These are phyloP conservation scores for Jatropha podagrica DNA, from an alignment of 441 rosid genomes.

Conservation along the genomic window DNA sequence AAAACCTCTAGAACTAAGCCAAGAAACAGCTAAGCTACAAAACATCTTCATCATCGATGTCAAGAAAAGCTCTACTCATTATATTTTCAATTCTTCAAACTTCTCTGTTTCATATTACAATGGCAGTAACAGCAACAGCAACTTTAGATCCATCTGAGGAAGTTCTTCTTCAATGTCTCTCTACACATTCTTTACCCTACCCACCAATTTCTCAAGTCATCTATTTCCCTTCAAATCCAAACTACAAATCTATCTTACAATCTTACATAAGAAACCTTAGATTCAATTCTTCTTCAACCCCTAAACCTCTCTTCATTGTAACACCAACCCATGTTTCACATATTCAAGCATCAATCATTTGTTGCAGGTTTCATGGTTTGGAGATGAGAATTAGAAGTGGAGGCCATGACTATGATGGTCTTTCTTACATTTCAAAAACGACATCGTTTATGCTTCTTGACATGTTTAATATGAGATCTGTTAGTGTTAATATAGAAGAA, in stretches of 20 bases:
- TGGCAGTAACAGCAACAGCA: constrained; percentile 2
- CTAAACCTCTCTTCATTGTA: constrained; percentile 49
- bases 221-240: constrained; percentile 15
- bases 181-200: constrained; percentile 16
- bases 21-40: background rate
- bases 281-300: constrained; percentile 43
- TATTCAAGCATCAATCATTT: constrained; percentile 51
- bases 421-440: constrained; percentile 42
- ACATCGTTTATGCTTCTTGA: constrained; percentile 47
- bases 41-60: constrained; percentile 1
- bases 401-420: constrained; percentile 68
- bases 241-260: constrained; percentile 25
- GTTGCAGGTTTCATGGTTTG: constrained; percentile 36
- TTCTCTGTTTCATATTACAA: background rate
- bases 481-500: constrained; percentile 30
- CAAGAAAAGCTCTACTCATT: background rate
- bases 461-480: constrained; percentile 42
- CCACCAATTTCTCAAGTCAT: constrained; percentile 19
- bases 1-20: background rate
- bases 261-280: constrained; percentile 51
- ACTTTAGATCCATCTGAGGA: constrained; percentile 10
- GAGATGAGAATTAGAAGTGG: constrained; percentile 58
- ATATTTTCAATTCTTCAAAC: background rate
- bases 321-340: constrained; percentile 50
- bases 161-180: constrained; percentile 15